Conservation (phyloP, 2,329 filamentous ascomycete species). For the Neonectria coccinea region DNA sequence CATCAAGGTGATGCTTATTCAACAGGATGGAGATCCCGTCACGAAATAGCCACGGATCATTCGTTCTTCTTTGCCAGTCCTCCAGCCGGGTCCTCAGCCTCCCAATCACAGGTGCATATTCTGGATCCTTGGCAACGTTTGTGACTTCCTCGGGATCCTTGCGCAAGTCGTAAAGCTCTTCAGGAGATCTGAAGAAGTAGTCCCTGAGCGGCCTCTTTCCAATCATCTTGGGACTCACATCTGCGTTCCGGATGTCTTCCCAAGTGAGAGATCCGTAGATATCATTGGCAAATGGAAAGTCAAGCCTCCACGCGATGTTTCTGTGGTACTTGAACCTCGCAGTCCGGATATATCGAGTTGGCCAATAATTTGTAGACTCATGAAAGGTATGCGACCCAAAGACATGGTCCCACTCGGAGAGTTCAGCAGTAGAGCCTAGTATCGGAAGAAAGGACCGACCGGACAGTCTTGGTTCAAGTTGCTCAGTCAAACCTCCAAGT, state of each 20-base stretch:
- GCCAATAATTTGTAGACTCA: slow-evolving; percentile 62
- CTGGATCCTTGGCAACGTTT: slow-evolving; percentile 14
- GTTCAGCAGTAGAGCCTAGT: not conserved
- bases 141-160: slow-evolving; percentile 6
- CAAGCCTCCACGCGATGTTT: slow-evolving; percentile 60
- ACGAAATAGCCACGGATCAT: slow-evolving; percentile 17
- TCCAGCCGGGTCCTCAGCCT: slow-evolving; percentile 6
- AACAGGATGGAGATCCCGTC: slow-evolving; percentile 18
- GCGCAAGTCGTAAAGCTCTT: slow-evolving; percentile 8
- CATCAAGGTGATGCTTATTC: slow-evolving; percentile 22
- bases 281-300: slow-evolving; percentile 59
- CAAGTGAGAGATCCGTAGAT: slow-evolving; percentile 58
- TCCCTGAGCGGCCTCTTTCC: slow-evolving; percentile 12
- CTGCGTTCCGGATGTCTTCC: slow-evolving; percentile 57
- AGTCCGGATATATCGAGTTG: slow-evolving; percentile 58
- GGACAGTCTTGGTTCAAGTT: not conserved
- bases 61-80: slow-evolving; percentile 17
- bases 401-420: slow-evolving; percentile 39
- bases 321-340: slow-evolving; percentile 55
- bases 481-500: not conserved
- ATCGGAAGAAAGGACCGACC: slow-evolving; percentile 35
- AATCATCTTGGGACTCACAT: slow-evolving; percentile 2
- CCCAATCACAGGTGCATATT: not conserved
- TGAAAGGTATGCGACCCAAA: slow-evolving; percentile 65
- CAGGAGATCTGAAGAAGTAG: slow-evolving; percentile 12